Evolutionary conservation across 306 rosid genomes (phyloP), one percentile per base, ranked within the genome.

Genomic region (Gleditsia sinensis): DNA sequence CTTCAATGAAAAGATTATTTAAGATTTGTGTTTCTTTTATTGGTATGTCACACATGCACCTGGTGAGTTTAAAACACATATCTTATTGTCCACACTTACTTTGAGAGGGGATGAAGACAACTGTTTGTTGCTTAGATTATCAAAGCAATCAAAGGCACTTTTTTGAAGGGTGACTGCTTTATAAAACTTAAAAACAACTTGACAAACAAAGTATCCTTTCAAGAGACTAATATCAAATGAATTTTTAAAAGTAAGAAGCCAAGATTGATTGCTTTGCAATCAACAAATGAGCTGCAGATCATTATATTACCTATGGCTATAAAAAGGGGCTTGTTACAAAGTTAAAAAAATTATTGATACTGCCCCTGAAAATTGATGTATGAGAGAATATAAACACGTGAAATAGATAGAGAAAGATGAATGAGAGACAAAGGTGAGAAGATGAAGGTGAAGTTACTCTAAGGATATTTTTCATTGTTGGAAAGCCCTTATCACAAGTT

Each of bases 231-330:
- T 13, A 7, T 33, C 14, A 8, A 55, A 23, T 75, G 45, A 30
- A 48, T 9, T 60, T 46, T 20, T 51, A 21, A 51, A 20, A 24
- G 16, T 7, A 62, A 37, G 11, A 63, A 36, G 64, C 58, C 13
- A 75, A 49, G 61, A 46, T 58, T 67, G 33, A 16, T 46, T 32
- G 59, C 37, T 43, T 50, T 21, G 58, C 60, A 62, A 61, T 43
- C 21, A 61, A 54, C 17, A 43, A 25, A 24, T 5, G 51, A 48
- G 56, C 64, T 40, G 27, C 19, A 20, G 28, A 53, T 77, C 46
- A 30, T 25, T 59, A 34, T 46, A 33, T 37, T 67, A 54, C 17
- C 25, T 53, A 21, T 5, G n/a, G n/a, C 14, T 42, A 9, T 0
- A 27, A 9, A 21, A 46, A 49, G 54, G 51, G 36, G 46, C 63